Evolutionary conservation across 208 protist genomes (phyloP), one percentile per base, ranked within the genome.

Genomic region (Leishmania tropica): DNA sequence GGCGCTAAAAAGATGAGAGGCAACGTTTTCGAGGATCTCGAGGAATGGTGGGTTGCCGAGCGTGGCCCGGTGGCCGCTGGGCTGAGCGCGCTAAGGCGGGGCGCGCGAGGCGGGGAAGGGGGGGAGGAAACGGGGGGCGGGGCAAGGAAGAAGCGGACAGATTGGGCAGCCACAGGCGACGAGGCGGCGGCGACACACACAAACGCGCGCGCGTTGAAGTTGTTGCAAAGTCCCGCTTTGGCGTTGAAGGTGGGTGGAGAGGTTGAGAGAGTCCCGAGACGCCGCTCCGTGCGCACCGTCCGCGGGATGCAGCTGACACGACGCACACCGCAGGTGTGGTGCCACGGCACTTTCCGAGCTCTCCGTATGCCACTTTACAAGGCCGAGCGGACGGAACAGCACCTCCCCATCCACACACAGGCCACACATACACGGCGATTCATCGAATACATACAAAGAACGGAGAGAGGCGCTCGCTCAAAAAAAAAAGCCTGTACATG

Each of bases 401-500:
- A 11, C 21, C 35, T 21, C 3, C 48, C 72, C 24, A 84, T 35
- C 10, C 31, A 80, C 28, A 58, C 40, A 42, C 56, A 53, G n/a
- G 62, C 42, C 54, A 73, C n/a, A 76, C 4, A 81, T 42, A 68
- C 35, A 77, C 28, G 28, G 19, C 65, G 11, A 81, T 58, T 35
- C 21, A 45, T 8, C 40, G 71, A 74, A 75, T 53, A 76, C 68
- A 73, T 40, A 64, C 54, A 58, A 54, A 35, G 71, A 70, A 64
- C 19, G 67, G 48, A 28, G 60, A 78, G 58, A 51, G 58, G 67
- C 35, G 42, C 45, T 31, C 28, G 42, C 48, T 75, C 67, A 76
- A 35, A 76, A 75, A 81, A 81, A 28, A 48, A 47, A 68, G 45
- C 21, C 78, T 81, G 68, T 72, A 60, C 68, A 75, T 76, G 48